Conservation (phyloP, 2,329 filamentous ascomycete species). For the Talaromyces albobiverticillius region DNA sequence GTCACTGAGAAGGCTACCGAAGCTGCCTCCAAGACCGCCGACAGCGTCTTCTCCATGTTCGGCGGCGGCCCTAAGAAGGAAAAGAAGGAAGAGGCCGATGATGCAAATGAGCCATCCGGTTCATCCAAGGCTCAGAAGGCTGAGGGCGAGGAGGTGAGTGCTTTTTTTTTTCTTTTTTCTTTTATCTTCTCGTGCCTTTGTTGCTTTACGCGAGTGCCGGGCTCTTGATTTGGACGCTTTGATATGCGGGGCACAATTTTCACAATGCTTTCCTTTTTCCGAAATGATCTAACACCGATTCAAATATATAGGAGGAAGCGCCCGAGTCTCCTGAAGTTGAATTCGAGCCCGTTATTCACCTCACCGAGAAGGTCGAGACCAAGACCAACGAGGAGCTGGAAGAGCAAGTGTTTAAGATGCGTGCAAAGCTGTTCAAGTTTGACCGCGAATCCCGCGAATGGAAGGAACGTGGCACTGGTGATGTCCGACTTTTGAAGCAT, state of each 20-base stretch:
- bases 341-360: slow-evolving; percentile 93
- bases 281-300: background rate
- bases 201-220: background rate
- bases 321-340: slow-evolving; percentile 90
- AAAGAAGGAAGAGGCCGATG: slow-evolving; percentile 80
- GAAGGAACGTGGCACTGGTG: slow-evolving; percentile 98
- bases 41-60: slow-evolving; percentile 93
- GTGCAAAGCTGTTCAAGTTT: slow-evolving; percentile 99
- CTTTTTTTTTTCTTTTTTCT: slow-evolving; percentile 16
- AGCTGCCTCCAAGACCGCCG: slow-evolving; percentile 40
- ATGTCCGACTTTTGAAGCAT: slow-evolving; percentile 95
- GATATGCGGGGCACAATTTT: slow-evolving; percentile 4
- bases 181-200: background rate
- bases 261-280: background rate
- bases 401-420: slow-evolving; percentile 99
- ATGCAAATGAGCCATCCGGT: slow-evolving; percentile 81
- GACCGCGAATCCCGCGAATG: slow-evolving; percentile 88
- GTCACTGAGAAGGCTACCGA: slow-evolving; percentile 25
- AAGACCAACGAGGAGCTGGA: slow-evolving; percentile 99
- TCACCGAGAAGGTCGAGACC: slow-evolving; percentile 94
- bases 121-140: slow-evolving; percentile 76
- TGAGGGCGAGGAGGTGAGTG: slow-evolving; percentile 56
- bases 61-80: slow-evolving; percentile 96
- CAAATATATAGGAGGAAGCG: slow-evolving; percentile 59
- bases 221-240: background rate